Base-by-base conservation (phyloP, 164 flowering plant species). In the Macadamia tetraphylla region DNA sequence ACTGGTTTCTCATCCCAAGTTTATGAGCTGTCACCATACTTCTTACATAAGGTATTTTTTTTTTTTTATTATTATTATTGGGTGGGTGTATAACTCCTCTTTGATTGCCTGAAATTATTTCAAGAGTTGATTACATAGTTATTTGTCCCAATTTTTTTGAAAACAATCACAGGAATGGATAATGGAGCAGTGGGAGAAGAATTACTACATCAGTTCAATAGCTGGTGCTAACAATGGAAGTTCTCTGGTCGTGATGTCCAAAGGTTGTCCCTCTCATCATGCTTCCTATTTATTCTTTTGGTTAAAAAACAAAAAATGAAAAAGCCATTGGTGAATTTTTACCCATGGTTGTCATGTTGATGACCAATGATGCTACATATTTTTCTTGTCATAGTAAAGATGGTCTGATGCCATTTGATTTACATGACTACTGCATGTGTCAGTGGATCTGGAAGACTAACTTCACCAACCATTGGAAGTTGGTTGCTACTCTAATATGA, bases 181-280 rank as follows among this genome's bases (percentile, higher is more conserved):
- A 30, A 87, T 88, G 94, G 94, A 91, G 71, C 94, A 91, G 56
- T 91, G 97, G 97, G 97, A 87, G 70, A 88, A 85, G 79, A 87
- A 85, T 75, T 91, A 74, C 69, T 91, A 89, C 78, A 91, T 91
- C 48, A 91, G 89, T 69, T 78, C 94, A 44, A 80, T 91, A 79
- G 97, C 94, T 69, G 97, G 97, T 71, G 79, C 88, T 44, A 80
- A 68, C 74, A 87, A 85, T 74, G 97, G 97, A 68, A 88, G 90
- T 75, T 91, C 97, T 62, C 85, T 91, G 72, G 94, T 91, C 46
- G 97, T 91, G 71, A 91, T 91, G 94, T 91, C 97, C 44, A 91
- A 86, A 89, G 97, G 97, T 91, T 62, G 62, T 48, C 68, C 17
- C 17, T 63, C 8, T 63, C 53, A 30, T 62, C 11, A 10, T 1